phyloP scores from a whole-genome alignment of 495 filamentous ascomycete species.

The Talaromyces stipitatus region DNA sequence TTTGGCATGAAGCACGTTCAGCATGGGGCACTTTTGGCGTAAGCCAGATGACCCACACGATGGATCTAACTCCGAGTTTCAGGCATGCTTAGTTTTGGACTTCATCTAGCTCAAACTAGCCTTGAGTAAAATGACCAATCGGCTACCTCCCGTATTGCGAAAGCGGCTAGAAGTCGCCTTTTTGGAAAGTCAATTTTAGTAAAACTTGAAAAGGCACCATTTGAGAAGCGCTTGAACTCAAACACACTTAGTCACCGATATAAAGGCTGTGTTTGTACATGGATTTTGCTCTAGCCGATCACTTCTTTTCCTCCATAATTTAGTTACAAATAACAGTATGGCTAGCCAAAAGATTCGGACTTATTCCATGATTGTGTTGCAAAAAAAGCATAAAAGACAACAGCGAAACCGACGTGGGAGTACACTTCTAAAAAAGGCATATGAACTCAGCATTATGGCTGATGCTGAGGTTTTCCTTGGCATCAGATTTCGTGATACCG shows the following conservation, averaged over 20 bases:
- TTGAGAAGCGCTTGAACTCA: neutral
- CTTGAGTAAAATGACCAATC: no score
- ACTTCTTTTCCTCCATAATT: neutral
- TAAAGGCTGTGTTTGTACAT: neutral
- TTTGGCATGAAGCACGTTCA: no score
- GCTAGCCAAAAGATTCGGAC: neutral
- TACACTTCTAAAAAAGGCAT: conserved; percentile 1
- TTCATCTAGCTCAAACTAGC: no score
- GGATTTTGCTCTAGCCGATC: neutral
- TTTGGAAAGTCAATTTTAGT: neutral
- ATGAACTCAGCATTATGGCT: conserved; percentile 1
- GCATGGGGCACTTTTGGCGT: no score
- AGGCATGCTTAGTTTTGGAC: neutral
- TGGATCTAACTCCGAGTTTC: neutral
- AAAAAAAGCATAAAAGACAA: conserved; percentile 1
- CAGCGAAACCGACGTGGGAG: neutral
- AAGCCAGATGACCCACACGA: neutral
- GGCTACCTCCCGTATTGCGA: neutral
- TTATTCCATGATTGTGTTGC: neutral
- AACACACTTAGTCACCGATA: neutral
- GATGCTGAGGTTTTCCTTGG: neutral
- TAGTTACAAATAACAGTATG: neutral
- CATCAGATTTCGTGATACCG: neutral
- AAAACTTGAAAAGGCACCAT: neutral
- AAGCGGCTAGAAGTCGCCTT: neutral